Base-by-base conservation (phyloP, 2,329 filamentous ascomycete genomes). In the Fusarium transvaalense region DNA sequence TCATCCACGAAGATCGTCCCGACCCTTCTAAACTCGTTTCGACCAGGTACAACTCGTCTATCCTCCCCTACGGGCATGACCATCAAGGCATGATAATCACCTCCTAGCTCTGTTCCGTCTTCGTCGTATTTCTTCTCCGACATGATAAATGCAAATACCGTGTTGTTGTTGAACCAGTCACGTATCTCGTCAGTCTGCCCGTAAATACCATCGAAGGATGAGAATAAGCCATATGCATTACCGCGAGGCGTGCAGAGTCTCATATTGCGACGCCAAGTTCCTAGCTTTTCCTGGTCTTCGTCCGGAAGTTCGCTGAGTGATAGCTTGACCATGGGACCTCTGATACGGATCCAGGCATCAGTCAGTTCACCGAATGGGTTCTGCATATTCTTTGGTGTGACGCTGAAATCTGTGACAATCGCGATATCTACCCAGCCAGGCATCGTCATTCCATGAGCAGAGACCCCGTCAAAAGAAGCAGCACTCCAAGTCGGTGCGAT, bases 401-500 rank as follows among this genome's bases (percentile, higher is more conserved):
- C 47, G 15, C 25, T 27, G 27, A 54, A 60, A 1, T 25, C 42
- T 3, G 37, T 39, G 5, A 29, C 10, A 19, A 29, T 19, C 2
- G 58, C 65, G 14, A 66, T 15, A 6, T 66, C 58, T 2, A 27
- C 35, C 65, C 55, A 66, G 5, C 27, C 51, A 5, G 25, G 19
- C 41, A 31, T 29, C 2, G 35, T 46, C 17, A 5, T 31, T 1
- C 50, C 65, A 39, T 63, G 50, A 4, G 7, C 23, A n/a, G 50
- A 56, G 2, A 6, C 14, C 0, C 47, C 54, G 1, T 34, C 3
- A 7, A 19, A 66, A 0, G 62, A 62, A 15, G 50, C 62, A 23
- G 38, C 31, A 39, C 62, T 68, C 65, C 62, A 68, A 1, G 61
- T 66, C 6, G 65, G 65, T 3, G 57, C 65, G 6, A 45, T 46